Conservation (phyloP, 192 early-diverging fungal species). For the Lunasporangiospora selenospora region DNA sequence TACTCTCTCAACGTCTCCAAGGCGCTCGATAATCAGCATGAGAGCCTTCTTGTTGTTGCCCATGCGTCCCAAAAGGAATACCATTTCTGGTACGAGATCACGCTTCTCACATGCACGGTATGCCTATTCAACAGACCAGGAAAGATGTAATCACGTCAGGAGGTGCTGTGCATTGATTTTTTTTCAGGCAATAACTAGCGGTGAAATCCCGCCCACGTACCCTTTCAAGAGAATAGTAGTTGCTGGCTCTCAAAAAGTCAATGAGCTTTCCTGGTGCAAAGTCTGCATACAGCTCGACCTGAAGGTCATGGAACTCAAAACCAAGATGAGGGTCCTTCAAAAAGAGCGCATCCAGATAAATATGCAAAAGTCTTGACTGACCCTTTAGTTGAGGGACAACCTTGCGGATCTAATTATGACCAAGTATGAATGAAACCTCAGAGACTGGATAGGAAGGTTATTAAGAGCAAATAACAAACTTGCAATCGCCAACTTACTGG, state of each 20-base stretch:
- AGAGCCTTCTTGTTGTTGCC: constrained; percentile 94
- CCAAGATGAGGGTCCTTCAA: constrained; percentile 69
- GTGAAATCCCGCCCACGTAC: constrained; percentile 41
- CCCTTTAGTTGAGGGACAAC: constrained; percentile 77
- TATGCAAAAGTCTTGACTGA: constrained; percentile 71
- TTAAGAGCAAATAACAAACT: too few relatives aligned
- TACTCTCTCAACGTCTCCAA: constrained; percentile 88
- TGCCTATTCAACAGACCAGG: constrained; percentile 54
- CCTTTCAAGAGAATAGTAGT: constrained; percentile 78
- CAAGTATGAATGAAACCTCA: not conserved
- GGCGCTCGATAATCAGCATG: constrained; percentile 89
- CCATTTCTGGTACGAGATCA: constrained; percentile 96
- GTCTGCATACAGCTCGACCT: constrained; percentile 93
- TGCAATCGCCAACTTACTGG: constrained; percentile 60
- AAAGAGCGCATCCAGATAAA: constrained; percentile 95
- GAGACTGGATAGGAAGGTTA: not conserved
- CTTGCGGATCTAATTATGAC: constrained; percentile 51
- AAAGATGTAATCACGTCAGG: too few relatives aligned
- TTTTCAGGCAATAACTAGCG: too few relatives aligned
- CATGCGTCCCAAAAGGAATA: constrained; percentile 96
- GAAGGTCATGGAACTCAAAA: constrained; percentile 75
- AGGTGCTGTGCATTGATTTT: too few relatives aligned
- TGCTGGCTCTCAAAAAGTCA: constrained; percentile 85
- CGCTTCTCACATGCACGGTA: constrained; percentile 84
- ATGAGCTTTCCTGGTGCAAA: constrained; percentile 78